These are phyloP conservation scores for Cantharellus anzutake DNA, from an alignment of 768 basidiomycete species.

Conservation along the genomic window DNA sequence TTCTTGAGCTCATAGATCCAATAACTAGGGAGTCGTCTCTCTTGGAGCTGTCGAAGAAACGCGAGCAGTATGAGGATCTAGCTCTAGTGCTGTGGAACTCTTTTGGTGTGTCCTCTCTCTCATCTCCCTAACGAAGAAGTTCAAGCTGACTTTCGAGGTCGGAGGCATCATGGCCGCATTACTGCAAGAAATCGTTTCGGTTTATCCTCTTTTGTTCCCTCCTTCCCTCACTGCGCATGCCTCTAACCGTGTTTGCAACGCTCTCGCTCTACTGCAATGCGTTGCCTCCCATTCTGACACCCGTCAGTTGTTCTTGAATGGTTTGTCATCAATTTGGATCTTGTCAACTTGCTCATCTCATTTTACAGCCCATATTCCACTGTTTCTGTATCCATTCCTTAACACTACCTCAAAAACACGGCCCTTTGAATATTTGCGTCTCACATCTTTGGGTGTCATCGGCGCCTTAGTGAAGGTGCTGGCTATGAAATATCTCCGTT, in stretches of 20 bases:
- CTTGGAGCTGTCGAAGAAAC: conserved; percentile 92
- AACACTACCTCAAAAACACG: conserved; percentile 98
- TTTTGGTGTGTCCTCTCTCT: conserved; percentile 44
- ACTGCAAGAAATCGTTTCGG: conserved; percentile 93
- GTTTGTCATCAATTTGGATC: conserved; percentile 23
- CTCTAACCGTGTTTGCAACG: conserved; percentile 97
- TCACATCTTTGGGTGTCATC: conserved; percentile 97
- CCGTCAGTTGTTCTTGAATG: conserved; percentile 83
- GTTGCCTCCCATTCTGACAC: conserved; percentile 97
- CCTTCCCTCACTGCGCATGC: conserved; percentile 94
- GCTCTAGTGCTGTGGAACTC: conserved; percentile 97
- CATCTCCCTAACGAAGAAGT: not conserved
- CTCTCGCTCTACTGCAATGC: conserved; percentile 90
- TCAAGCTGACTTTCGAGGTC: not conserved
- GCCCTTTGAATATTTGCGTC: conserved; percentile 98
- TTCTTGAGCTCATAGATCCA: conserved; percentile 72
- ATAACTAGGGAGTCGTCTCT: conserved; percentile 75
- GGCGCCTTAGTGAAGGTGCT: conserved; percentile 91
- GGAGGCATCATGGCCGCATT: conserved; percentile 94
- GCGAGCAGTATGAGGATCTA: conserved; percentile 97
- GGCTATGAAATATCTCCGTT: not conserved
- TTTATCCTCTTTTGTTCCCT: conserved; percentile 88
- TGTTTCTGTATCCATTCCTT: conserved; percentile 89
- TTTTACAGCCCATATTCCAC: conserved; percentile 72
- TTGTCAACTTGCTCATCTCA: not conserved